Percentiles rank a stretch among this genome's conserved stretches.
Conservation (phyloP, 306 rosid species). For the Cicer cuneatum region DNA sequence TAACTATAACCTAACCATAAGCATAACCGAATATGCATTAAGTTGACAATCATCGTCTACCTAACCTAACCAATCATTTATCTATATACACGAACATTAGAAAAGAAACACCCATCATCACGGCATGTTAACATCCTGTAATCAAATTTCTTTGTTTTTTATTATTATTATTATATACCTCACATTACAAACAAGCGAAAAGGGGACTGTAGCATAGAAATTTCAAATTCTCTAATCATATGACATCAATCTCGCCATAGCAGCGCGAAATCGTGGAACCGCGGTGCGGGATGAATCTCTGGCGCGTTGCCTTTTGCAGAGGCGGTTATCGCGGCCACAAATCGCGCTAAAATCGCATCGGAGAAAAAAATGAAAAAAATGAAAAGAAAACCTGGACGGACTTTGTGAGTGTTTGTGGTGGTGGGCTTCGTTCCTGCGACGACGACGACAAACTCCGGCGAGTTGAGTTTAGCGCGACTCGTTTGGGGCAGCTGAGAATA, state of each 20-base stretch:
- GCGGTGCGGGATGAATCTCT: neutral
- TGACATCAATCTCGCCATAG: neutral
- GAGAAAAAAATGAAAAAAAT: neutral
- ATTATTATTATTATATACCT: no score
- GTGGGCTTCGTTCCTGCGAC: neutral
- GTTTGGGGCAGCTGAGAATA: neutral
- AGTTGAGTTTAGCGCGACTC: neutral
- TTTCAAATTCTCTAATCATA: neutral
- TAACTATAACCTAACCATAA: slow-evolving; percentile 6
- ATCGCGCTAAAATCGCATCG: neutral
- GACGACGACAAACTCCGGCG: neutral
- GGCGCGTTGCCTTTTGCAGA: neutral
- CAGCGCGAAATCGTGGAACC: neutral
- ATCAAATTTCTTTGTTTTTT: slow-evolving; percentile 13
- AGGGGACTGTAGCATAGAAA: neutral
- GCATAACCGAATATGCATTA: slow-evolving; percentile 8
- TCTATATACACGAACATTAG: neutral
- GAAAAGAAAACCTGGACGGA: neutral
- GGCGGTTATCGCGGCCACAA: neutral
- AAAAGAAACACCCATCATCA: neutral
- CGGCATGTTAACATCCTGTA: slow-evolving; percentile 22
- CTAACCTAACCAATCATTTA: slow-evolving; percentile 11
- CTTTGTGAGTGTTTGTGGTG: neutral
- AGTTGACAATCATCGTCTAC: slow-evolving; percentile 19
- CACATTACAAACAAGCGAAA: slow-evolving; percentile 13